Evolutionary conservation across 441 rosid species (phyloP).

Genomic region (Bocquillonia castaneifolia): DNA sequence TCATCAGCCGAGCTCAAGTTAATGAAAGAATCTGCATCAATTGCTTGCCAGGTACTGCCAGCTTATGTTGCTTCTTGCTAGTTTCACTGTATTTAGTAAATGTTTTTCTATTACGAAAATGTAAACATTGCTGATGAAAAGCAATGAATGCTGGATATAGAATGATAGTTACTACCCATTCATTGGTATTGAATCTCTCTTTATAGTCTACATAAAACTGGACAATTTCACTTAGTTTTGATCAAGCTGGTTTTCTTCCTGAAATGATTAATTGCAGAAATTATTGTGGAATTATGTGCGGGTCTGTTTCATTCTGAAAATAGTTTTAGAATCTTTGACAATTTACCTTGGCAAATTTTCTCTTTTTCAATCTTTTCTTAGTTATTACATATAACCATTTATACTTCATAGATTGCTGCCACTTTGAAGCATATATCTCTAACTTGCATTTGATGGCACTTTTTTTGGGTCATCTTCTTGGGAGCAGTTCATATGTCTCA

Average conservation of each 20-base stretch:
- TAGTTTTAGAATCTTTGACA: not conserved
- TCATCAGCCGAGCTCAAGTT: conserved; percentile 80
- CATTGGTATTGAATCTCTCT: not conserved
- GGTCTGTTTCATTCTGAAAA: not conserved
- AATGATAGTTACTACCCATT: no score
- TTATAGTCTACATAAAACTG: not conserved
- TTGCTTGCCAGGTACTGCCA: conserved; percentile 85
- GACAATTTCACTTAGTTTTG: not conserved
- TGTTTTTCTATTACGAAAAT: no score
- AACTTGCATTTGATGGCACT: not conserved
- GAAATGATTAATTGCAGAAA: not conserved
- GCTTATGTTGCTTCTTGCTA: conserved; percentile 6
- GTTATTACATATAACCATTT: not conserved
- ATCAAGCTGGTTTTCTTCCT: not conserved
- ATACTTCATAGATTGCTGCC: not conserved
- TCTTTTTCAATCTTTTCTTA: not conserved
- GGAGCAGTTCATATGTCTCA: not conserved
- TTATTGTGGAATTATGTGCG: not conserved
- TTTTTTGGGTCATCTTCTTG: not conserved
- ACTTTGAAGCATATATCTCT: not conserved
- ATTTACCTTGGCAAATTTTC: not conserved
- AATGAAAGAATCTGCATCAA: conserved; percentile 93
- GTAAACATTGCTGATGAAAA: no score
- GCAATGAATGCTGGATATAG: no score
- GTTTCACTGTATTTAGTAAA: not conserved